A percentile compares a stretch with the other conserved stretches of the same genome.
These are phyloP conservation scores for Telfairia occidentalis DNA, from an alignment of 331 rosid genomes.

Conservation along the genomic window DNA sequence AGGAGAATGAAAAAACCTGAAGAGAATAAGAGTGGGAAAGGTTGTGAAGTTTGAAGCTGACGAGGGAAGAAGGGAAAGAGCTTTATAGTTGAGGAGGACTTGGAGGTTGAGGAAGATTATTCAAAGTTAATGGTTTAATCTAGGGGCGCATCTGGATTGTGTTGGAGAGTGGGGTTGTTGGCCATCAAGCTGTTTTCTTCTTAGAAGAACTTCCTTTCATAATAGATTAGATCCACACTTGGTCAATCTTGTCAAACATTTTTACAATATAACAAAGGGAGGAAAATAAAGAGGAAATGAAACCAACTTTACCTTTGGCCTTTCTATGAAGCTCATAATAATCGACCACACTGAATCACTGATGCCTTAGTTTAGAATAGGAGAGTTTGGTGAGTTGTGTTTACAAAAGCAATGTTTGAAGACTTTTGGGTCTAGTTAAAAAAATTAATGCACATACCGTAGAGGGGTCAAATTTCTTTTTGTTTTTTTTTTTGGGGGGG, in stretches of 20 bases:
- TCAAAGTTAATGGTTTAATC: conserved; percentile 30
- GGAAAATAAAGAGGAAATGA: background rate
- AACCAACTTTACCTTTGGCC: background rate
- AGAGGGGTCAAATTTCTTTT: background rate
- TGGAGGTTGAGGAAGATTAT: conserved; percentile 11
- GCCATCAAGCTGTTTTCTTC: conserved; percentile 13
- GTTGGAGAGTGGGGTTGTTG: conserved; percentile 33
- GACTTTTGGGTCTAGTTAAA: background rate
- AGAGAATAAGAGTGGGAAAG: background rate
- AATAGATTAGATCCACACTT: background rate
- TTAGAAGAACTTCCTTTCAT: background rate
- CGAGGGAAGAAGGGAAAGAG: conserved; percentile 1
- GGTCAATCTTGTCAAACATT: conserved; percentile 2
- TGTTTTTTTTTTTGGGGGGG: background rate
- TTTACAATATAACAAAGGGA: background rate
- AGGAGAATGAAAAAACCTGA: background rate
- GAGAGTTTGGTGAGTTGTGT: background rate
- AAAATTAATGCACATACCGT: background rate
- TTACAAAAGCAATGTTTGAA: too few species aligned
- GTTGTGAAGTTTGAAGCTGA: background rate
- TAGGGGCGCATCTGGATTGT: conserved; percentile 35
- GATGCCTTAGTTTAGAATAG: background rate
- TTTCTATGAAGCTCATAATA: background rate
- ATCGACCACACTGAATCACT: background rate
- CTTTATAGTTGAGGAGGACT: background rate